These are phyloP conservation scores for Margaritispora aquatica DNA, from an alignment of 495 filamentous ascomycete species.

Conservation along the genomic window DNA sequence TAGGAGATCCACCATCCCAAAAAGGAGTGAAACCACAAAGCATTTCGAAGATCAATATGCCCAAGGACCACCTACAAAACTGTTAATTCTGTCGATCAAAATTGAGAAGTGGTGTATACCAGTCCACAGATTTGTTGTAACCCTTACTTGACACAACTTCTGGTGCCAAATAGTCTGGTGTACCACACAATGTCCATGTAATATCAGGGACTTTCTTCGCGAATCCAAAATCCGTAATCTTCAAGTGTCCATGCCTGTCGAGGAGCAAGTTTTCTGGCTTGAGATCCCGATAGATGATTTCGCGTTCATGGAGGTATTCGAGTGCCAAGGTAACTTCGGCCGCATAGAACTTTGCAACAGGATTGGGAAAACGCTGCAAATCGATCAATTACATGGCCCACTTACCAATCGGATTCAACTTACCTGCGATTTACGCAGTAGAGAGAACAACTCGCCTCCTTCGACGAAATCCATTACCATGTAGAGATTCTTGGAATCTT, in stretches of 20 bases:
- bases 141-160: constrained; percentile 97
- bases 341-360: constrained; percentile 98
- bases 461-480: constrained; percentile 99
- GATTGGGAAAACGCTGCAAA: constrained; percentile 89
- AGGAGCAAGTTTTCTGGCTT: constrained; percentile 95
- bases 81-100: background rate
- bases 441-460: constrained; percentile 92
- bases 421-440: constrained; percentile 94
- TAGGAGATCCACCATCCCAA: constrained; percentile 94
- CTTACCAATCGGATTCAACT: constrained; percentile 26
- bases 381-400: background rate
- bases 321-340: constrained; percentile 93
- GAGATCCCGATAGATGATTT: constrained; percentile 96
- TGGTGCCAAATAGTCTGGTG: constrained; percentile 95
- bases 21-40: constrained; percentile 97
- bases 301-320: constrained; percentile 89
- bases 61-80: constrained; percentile 82
- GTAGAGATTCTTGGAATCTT: constrained; percentile 91
- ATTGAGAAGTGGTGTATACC: constrained; percentile 51
- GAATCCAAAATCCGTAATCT: constrained; percentile 99
- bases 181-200: constrained; percentile 97
- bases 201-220: constrained; percentile 98
- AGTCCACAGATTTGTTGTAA: constrained; percentile 98
- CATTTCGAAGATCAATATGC: constrained; percentile 99
- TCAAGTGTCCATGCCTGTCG: constrained; percentile 93